Evolutionary conservation across 805 yeast species (phyloP).

Genomic region (Ogataea paradorogensis): DNA sequence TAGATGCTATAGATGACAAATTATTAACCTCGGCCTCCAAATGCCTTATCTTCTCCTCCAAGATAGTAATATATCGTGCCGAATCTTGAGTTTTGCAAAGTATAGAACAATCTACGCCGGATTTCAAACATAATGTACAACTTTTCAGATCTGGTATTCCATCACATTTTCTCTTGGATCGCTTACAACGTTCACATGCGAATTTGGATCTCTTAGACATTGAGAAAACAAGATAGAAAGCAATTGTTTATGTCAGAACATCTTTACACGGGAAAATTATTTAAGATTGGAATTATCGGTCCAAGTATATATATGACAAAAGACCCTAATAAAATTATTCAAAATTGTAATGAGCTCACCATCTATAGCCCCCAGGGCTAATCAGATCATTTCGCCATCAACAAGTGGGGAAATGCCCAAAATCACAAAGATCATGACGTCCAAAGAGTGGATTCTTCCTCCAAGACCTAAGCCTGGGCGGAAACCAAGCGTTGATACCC

Average conservation of each 20-base stretch:
- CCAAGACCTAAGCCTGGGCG: constrained; percentile 62
- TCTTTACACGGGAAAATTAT: constrained; percentile 4
- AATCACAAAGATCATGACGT: constrained; percentile 52
- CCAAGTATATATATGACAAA: constrained; percentile 6
- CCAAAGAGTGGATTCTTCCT: constrained; percentile 58
- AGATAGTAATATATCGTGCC: constrained; percentile 12
- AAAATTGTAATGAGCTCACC: constrained; percentile 20
- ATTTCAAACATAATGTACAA: constrained; percentile 16
- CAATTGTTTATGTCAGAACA: constrained; percentile 1
- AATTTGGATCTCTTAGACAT: constrained; percentile 12
- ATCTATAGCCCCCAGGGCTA: constrained; percentile 24
- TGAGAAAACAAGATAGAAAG: neutral
- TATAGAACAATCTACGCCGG: constrained; percentile 19
- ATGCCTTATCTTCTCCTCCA: constrained; percentile 19
- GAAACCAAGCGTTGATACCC: constrained; percentile 56
- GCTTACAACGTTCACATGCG: constrained; percentile 24
- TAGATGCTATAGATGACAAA: neutral
- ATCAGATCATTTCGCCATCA: constrained; percentile 18
- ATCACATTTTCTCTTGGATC: constrained; percentile 23
- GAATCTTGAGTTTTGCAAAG: constrained; percentile 10
- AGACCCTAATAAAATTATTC: constrained; percentile 3
- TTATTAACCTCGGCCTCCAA: constrained; percentile 7
- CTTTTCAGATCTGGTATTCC: constrained; percentile 22
- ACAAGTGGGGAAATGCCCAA: constrained; percentile 16
- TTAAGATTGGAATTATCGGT: constrained; percentile 11